Percentiles rank a stretch among this genome's conserved stretches.
Evolutionary conservation across 202 grass and related monocot species (phyloP).

Genomic region (Setaria italica): DNA sequence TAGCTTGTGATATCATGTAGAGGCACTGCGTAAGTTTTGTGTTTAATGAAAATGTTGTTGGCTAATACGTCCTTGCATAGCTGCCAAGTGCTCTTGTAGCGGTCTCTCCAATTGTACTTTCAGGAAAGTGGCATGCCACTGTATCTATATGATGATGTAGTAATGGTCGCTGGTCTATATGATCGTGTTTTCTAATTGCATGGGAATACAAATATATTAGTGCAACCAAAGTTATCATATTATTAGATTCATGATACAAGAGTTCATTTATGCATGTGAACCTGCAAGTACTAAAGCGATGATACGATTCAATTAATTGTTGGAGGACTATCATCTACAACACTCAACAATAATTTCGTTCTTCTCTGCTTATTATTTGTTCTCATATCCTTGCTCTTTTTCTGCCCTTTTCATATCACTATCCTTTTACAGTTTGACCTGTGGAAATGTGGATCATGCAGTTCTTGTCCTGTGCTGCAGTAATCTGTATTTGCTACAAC

Average conservation of each 20-base stretch:
- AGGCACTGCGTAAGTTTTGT: neutral
- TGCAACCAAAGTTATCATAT: neutral
- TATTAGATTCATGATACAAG: neutral
- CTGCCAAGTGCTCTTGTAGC: neutral
- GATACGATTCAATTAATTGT: slow-evolving; percentile 19
- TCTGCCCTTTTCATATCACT: slow-evolving; percentile 16
- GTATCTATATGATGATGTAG: slow-evolving; percentile 21
- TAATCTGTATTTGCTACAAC: slow-evolving; percentile 16
- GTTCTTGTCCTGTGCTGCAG: neutral
- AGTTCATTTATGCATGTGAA: neutral
- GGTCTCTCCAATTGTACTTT: slow-evolving; percentile 20
- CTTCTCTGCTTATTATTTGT: neutral
- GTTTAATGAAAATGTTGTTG: neutral
- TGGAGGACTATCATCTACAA: neutral
- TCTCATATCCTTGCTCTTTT: neutral
- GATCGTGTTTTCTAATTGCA: neutral
- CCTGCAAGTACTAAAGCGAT: neutral
- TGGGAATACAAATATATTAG: neutral
- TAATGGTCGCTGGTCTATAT: neutral
- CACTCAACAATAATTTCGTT: neutral
- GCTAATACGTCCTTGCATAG: neutral
- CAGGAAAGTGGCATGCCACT: neutral
- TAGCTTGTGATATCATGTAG: neutral
- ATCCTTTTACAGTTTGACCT: slow-evolving; percentile 4
- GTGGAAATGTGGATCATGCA: slow-evolving; percentile 10